Percentiles rank a stretch among this genome's conserved stretches.
These are phyloP conservation scores for Coccomyxa sp. DNA, from an alignment of 139 green algal genomes.

Conservation along the genomic window DNA sequence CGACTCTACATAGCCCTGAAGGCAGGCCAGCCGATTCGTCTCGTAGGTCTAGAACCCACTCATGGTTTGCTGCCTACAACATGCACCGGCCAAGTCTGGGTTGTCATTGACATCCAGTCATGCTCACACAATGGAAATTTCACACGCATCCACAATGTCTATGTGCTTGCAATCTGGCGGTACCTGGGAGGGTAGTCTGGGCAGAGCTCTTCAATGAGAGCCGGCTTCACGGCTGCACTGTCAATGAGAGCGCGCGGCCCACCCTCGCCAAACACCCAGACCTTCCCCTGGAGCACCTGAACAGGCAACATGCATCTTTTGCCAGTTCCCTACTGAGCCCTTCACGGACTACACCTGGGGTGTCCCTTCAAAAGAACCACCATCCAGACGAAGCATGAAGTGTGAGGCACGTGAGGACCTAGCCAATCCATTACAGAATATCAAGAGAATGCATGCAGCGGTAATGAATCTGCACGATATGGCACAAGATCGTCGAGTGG, in stretches of 20 bases:
- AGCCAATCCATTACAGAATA: too few species aligned
- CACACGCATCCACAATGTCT: too few species aligned
- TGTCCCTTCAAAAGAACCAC: not conserved
- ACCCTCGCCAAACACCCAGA: constrained; percentile 19
- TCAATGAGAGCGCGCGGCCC: constrained; percentile 14
- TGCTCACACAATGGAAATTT: too few species aligned
- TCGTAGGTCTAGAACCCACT: too few species aligned
- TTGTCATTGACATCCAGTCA: too few species aligned
- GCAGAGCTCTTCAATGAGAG: not conserved
- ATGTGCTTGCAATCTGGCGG: not conserved
- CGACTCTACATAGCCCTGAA: constrained; percentile 4
- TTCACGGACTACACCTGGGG: not conserved
- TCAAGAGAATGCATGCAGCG: too few species aligned
- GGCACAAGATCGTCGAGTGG: too few species aligned
- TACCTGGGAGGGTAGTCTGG: not conserved
- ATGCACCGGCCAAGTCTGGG: too few species aligned
- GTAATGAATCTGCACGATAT: too few species aligned
- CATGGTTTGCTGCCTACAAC: too few species aligned
- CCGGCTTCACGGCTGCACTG: not conserved
- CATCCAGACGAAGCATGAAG: not conserved
- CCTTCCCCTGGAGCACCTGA: constrained; percentile 9
- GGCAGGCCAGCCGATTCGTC: not conserved
- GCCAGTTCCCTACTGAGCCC: not conserved
- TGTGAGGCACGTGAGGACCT: not conserved
- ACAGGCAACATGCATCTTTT: not conserved